A percentile compares a stretch with the other conserved stretches of the same genome.
These are phyloP conservation scores for Sutorius eximius DNA, from an alignment of 1,284 basidiomycete species.

Conservation along the genomic window DNA sequence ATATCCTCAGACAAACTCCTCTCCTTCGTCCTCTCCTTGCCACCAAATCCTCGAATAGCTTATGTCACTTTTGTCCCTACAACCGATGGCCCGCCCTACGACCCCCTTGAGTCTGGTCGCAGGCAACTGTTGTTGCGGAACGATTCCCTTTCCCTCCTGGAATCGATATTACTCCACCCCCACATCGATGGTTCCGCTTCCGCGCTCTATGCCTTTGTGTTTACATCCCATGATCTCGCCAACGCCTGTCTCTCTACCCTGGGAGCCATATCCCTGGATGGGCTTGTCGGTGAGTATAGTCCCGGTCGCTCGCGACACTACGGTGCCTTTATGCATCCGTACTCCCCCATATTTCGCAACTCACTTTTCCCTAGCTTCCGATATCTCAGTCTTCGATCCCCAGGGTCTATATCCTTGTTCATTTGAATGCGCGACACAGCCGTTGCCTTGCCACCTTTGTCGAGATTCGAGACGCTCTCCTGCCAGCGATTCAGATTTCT, in stretches of 20 bases:
- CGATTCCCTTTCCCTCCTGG: conserved; percentile 36
- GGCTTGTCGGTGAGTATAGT: conserved; percentile 48
- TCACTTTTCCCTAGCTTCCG: conserved; percentile 33
- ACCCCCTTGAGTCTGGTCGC: conserved; percentile 56
- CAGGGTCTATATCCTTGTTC: conserved; percentile 56
- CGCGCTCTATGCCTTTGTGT: conserved; percentile 54
- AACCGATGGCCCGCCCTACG: conserved; percentile 34
- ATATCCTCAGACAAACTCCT: conserved; percentile 36
- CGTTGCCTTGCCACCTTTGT: conserved; percentile 46
- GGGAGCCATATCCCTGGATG: conserved; percentile 41
- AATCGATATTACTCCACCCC: conserved; percentile 53
- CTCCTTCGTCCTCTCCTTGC: conserved; percentile 41
- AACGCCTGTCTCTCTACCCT: conserved; percentile 36
- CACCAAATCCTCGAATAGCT: conserved; percentile 38
- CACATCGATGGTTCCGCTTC: conserved; percentile 43
- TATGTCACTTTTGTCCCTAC: conserved; percentile 48
- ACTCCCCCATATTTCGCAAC: not conserved
- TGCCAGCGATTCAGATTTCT: conserved; percentile 18
- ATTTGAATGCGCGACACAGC: conserved; percentile 41
- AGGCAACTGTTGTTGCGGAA: conserved; percentile 46
- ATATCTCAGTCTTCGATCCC: conserved; percentile 44
- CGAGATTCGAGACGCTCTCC: conserved; percentile 26
- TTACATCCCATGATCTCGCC: conserved; percentile 42
- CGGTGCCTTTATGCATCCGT: not conserved
- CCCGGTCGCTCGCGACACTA: not conserved